Evolutionary conservation across 768 basidiomycete genomes (phyloP).

Genomic region (Tulasnella calospora): DNA sequence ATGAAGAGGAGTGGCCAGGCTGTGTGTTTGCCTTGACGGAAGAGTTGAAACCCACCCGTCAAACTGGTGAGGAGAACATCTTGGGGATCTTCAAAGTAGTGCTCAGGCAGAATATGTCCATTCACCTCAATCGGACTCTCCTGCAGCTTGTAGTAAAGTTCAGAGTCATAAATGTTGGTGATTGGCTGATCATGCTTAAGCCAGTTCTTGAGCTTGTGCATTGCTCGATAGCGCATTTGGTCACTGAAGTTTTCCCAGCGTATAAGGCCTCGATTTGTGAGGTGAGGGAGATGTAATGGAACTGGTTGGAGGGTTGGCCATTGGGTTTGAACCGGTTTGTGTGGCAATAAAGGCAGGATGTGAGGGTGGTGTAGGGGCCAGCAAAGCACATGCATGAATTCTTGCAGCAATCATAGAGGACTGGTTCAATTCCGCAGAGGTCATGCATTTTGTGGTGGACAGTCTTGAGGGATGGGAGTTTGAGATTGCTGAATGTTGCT

Average conservation of each 20-base stretch:
- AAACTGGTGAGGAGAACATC: background rate
- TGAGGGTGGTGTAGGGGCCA: background rate
- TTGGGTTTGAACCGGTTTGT: background rate
- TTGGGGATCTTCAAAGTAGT: background rate
- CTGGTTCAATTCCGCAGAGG: background rate
- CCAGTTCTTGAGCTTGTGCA: background rate
- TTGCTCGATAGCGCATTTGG: background rate
- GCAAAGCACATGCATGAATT: background rate
- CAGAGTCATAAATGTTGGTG: background rate
- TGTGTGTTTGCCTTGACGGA: conserved; percentile 36
- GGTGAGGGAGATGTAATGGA: background rate
- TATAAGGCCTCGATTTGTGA: background rate
- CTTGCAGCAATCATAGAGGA: background rate
- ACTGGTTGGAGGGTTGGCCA: background rate
- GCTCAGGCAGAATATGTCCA: background rate
- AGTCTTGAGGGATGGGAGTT: background rate
- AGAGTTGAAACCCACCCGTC: conserved; percentile 41
- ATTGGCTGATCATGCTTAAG: background rate
- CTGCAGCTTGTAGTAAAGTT: background rate
- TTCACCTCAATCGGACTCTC: background rate
- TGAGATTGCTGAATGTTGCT: background rate
- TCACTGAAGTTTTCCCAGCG: background rate
- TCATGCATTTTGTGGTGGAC: background rate
- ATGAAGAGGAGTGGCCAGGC: conserved; percentile 43
- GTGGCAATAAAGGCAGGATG: background rate